Evolutionary conservation across 176 grass and related monocot species (phyloP).

Genomic region (Zea mays): Zm-B73-REFERENCE-NAM-5.0 NC_050099.1:197236501-197237000

Average conservation of each 20-base stretch:
- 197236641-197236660: not conserved
- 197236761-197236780: conserved; percentile 80
- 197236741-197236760: conserved; percentile 67
- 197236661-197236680: not conserved
- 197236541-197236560: conserved; percentile 77
- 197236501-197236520: conserved; percentile 10
- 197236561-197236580: conserved; percentile 86
- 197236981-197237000: conserved; percentile 38
- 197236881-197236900: not conserved
- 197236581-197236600: conserved; percentile 54
- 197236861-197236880: not conserved
- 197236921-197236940: conserved; percentile 78
- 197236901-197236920: conserved; percentile 58
- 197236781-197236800: conserved; percentile 81
- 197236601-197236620: conserved; percentile 52
- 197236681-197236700: conserved; percentile 4
- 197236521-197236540: conserved; percentile 86
- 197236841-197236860: conserved; percentile 35
- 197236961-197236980: conserved; percentile 82
- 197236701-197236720: not conserved
- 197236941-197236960: conserved; percentile 78
- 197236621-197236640: conserved; percentile 20
- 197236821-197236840: conserved; percentile 55
- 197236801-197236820: conserved; percentile 83
- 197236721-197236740: conserved; percentile 56